Evolutionary conservation across 179 eudicot species (phyloP), one percentile per base, ranked within the genome.

Genomic region (Drosera spatulata): DNA sequence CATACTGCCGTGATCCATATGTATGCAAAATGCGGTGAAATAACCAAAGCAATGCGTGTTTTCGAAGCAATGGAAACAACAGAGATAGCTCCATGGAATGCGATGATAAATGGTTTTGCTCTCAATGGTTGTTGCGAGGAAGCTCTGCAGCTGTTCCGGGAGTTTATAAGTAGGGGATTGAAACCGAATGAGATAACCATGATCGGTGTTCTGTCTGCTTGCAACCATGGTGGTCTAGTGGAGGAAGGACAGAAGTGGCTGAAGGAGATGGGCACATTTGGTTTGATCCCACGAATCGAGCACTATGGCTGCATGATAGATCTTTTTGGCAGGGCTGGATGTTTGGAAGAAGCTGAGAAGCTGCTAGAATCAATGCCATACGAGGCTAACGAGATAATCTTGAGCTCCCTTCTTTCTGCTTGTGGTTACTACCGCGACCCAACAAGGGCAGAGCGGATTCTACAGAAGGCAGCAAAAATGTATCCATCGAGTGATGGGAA

Each of bases 11-110:
- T 89, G 51, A 75, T 89, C 38, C 81, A 84, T 61, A 82, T 86
- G 95, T 86, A 84, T 69, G 85, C 88, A 46, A 86, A 86, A 70
- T 86, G 95, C 49, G 95, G 97, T 14, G 87, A 82, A 46, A 67
- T 86, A 48, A 55, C 59, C 56, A 79, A 77, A 70, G 91, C 88
- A n/a, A 67, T 73, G 69, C 50, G 38, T 41, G 68, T 80, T 55
- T 89, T 89, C 58, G 69, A 80, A 2, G 75, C 60, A 46, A 69
- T 66, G 56, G 63, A 76, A 1, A 80, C 63, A 49, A 84, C 71
- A 65, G 88, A 72, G 59, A 84, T 76, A 4, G 77, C 80, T 43
- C 79, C 82, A 1, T 89, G 97, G 95, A 89, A 86, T 73, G 87
- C 95, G 59, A 75, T 86, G 60, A 80, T 89, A 61, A 81, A 80